Evolutionary conservation across 208 protist species (phyloP), one percentile per base, ranked within the genome.

Genomic region (Naegleria lovaniensis): DNA sequence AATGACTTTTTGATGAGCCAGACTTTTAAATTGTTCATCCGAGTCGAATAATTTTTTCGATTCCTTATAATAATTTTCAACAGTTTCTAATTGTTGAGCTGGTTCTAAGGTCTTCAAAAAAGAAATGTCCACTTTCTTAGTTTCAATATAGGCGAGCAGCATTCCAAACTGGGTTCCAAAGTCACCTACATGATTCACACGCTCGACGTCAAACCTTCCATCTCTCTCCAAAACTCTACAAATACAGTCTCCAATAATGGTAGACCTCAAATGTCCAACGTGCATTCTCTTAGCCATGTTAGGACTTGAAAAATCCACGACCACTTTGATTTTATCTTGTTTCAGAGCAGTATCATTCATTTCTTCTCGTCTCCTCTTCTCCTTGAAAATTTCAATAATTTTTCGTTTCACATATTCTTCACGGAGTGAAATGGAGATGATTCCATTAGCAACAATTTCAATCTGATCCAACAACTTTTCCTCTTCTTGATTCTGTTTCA

Each of bases 261-360:
- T 99, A 39, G 98, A 99, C 55, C 98, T 97, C 15, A 98, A 95
- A 93, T 99, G 98, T 41, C 98, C 98, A 13, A 99, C 98, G 94
- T 99, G 98, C 98, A 99, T 99, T 92, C 98, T 96, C 95, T 99
- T 99, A 52, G 98, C 98, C 90, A 99, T 98, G 94, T 99, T 99
- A 38, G 98, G 98, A 55, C 97, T 98, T 0, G 97, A 98, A 95
- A 98, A 99, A 94, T 99, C 98, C 9, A 99, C 96, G 76, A 98
- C 91, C 22, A 99, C 94, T 67, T 29, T 67, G 55, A 67, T 67
- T 67, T 41, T 91, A 67, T 67, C 55, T 51, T 85, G 40, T 43
- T 43, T 5, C n/a, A n/a, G n/a, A n/a, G n/a, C n/a, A 83, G 67
- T 29, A 29, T 83, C 29, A 1, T 48, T 48, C 5, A 48, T 48